A percentile compares a stretch with the other conserved stretches of the same genome.
Conservation (phyloP, 208 protist genomes). For the Trypanosoma theileri region DNA sequence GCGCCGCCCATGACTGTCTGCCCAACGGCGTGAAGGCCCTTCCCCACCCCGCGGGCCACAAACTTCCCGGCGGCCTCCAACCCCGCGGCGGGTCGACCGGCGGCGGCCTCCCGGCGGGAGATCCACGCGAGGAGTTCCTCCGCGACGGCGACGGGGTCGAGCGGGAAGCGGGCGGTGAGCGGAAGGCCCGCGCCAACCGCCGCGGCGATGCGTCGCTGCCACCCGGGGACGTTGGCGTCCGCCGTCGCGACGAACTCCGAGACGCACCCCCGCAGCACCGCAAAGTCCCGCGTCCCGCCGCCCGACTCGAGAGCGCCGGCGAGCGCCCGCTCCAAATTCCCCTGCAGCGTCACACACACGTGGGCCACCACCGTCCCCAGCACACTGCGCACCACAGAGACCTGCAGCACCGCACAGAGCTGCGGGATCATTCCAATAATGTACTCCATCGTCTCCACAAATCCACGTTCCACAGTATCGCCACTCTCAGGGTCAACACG, state of each 20-base stretch:
- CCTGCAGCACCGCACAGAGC: conserved; percentile 61
- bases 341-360: conserved; percentile 59
- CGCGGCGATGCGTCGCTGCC: conserved; percentile 56
- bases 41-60: conserved; percentile 40
- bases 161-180: conserved; percentile 67
- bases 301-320: conserved; percentile 32
- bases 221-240: conserved; percentile 46
- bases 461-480: conserved; percentile 26
- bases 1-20: conserved; percentile 47
- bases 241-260: conserved; percentile 63
- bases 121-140: conserved; percentile 63
- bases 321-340: conserved; percentile 60
- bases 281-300: conserved; percentile 55
- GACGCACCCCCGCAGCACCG: conserved; percentile 50
- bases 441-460: conserved; percentile 74
- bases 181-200: conserved; percentile 44
- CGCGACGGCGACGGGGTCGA: conserved; percentile 32
- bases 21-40: conserved; percentile 68
- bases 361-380: conserved; percentile 72
- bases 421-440: conserved; percentile 63
- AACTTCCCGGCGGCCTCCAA: conserved; percentile 67
- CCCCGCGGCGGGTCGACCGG: conserved; percentile 55
- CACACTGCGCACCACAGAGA: conserved; percentile 73
- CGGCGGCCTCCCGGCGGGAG: conserved; percentile 43
- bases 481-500: conserved; percentile 1